Evolutionary conservation across 2,329 filamentous ascomycete genomes (phyloP), one percentile per base, ranked within the genome.

Genomic region (Penicillium capsulatum): DNA sequence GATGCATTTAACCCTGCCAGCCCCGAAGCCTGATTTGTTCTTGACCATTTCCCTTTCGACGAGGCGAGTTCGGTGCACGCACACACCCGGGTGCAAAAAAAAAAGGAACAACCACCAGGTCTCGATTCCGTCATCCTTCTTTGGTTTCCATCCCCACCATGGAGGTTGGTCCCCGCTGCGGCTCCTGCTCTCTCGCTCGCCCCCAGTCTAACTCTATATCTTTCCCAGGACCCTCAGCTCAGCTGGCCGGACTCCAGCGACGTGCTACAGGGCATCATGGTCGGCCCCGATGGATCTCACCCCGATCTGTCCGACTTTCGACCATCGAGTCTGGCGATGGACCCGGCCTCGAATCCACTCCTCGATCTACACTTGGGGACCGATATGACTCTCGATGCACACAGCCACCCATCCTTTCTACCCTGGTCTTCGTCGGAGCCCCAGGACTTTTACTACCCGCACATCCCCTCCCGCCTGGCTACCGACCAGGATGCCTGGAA

Each of bases 221-320:
- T 33, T 27, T 28, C 9, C 24, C 37, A 44, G 40, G 32, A 40
- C 24, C 33, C 36, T 34, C 38, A 48, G 13, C 27, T 44, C 31
- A 40, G 34, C 35, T 61, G 58, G 57, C 45, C 46, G 10, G 42
- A 55, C 34, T 48, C 51, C 16, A 44, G 37, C 33, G 58, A 64
- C 46, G 44, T 59, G 29, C 58, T 65, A 4, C 61, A 63, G 30
- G 59, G 58, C 16, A 62, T 63, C 38, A 57, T 59, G 57, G 51
- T 38, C 29, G 29, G 37, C 10, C 30, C 44, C 4, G 40, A 46
- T 31, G 28, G 29, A 17, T 7, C 32, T 10, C 36, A 43, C 27
- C 22, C 31, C 16, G 44, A 44, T 27, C 26, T 42, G 9, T 24
- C 33, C 4, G 44, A 50, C 19, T 28, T 40, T 16, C 34, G 29